Evolutionary conservation across 225 moss, liverwort and hornwort species (phyloP), one percentile per base, ranked within the genome.

Genomic region (Pseudoscleropodium purum): DNA sequence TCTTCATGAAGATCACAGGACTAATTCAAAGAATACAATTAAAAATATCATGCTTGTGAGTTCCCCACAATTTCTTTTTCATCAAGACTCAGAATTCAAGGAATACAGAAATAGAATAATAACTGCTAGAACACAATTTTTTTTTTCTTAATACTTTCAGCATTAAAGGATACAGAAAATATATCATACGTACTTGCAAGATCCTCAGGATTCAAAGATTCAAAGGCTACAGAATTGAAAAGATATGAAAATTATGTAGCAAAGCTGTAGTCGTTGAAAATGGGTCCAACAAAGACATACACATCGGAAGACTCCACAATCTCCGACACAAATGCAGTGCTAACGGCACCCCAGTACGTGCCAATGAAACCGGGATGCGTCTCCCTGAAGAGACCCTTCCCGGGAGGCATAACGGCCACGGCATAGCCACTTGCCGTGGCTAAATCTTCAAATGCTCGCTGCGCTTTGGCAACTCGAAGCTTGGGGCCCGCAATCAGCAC

Each of bases 341-440:
- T 95, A 33, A 95, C 94, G 67, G 94, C 92, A 78, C 95, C 95
- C 94, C 95, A 95, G 85, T 94, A 94, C 18, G 95, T 95, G 73
- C 95, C 94, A 34, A 95, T 95, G 74, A 92, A 95, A 27, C 89
- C 84, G 31, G 92, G 88, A 84, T 94, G 95, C 29, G 51, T 78
- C 76, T 95, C 95, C 27, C 82, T 31, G 27, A 95, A 85, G 12
- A 89, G 82, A 9, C 95, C 95, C 85, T 95, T 95, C 54, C 69
- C 95, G 30, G 95, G 84, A 3, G 95, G 95, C 94, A 94, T 94
- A 69, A 79, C 69, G 51, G 51, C 51, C 63, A 94, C 92, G 82
- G 87, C 91, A 78, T 86, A 95, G 36, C 95, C 95, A 84, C 91
- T 88, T 61, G 88, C 91, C 29, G 89, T 88, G 51, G 94, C 90